Evolutionary conservation across 2,329 filamentous ascomycete genomes (phyloP), one percentile per base, ranked within the genome.

Genomic region (Fusarium lyarnte): DNA sequence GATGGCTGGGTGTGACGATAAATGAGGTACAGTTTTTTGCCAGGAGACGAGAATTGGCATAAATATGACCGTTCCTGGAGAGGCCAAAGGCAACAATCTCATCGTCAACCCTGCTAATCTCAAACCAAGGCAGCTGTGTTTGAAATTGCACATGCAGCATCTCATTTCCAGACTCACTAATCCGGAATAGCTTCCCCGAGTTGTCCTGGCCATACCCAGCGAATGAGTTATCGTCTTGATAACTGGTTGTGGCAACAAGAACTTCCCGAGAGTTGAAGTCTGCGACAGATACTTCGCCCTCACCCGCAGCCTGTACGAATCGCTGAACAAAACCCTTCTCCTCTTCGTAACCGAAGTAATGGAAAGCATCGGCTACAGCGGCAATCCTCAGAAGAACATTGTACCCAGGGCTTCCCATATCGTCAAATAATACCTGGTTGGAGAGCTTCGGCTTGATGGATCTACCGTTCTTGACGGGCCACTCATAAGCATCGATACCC

Each of bases 21-120:
- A 97, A 98, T 0, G 96, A 99, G 0, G 95, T 98, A 81, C 94
- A 97, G 76, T 96, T 97, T 80, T 93, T 94, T 19, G 91, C 89
- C 47, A 98, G 84, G 9, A 93, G 85, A 21, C 87, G 89, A 6
- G 91, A 90, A 78, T 95, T 93, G 43, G 92, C 93, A 79, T 93
- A 97, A 1, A 99, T 84, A 59, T 92, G 87, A 0, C 96, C 96
- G 61, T 90, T 92, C 52, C 89, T 87, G 7, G 94, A 92, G 71
- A 98, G 83, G 4, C 94, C 93, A 76, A 89, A 83, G 5, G 84
- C 85, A 46, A 88, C 76, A 13, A 84, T 73, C 42, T 84, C 81
- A 5, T 83, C 83, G 11, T 84, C 82, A 11, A 83, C 76, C 54
- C 84, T 82, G 63, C 82, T 79, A 7, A 87, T 80, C 74, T 87